A percentile compares a stretch with the other conserved stretches of the same genome.
Evolutionary conservation across 2,329 filamentous ascomycete genomes (phyloP).

Genomic region (Colletotrichum destructivum): DNA sequence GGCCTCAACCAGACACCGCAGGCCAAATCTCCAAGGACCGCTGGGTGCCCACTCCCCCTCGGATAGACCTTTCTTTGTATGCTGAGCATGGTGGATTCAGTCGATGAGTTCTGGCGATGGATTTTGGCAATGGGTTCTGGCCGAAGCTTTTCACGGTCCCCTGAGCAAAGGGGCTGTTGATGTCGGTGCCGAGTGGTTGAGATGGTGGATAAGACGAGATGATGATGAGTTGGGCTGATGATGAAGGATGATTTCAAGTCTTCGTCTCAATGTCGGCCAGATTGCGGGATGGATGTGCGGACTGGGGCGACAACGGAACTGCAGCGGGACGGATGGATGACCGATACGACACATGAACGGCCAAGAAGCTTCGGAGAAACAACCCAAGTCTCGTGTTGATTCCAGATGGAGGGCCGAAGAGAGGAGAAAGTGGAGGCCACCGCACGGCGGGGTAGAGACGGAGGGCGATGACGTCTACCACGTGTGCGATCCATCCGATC

Average conservation of each 20-base stretch:
- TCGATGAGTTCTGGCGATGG: not conserved
- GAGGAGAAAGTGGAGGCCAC: not conserved
- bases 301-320: not conserved
- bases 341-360: not conserved
- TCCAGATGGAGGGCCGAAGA: not conserved
- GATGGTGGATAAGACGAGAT: not conserved
- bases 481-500: not conserved
- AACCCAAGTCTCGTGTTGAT: not conserved
- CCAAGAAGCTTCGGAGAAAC: not conserved
- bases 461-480: not conserved
- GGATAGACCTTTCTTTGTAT: not conserved
- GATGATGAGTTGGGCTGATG: not conserved
- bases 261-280: conserved; percentile 30
- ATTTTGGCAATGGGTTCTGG: not conserved
- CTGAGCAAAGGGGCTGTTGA: not conserved
- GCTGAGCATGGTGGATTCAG: not conserved
- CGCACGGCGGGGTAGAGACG: not conserved
- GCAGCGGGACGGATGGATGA: not conserved
- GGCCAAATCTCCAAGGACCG: not conserved
- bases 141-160: not conserved
- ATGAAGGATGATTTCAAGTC: not conserved
- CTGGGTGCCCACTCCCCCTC: not conserved
- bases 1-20: not conserved
- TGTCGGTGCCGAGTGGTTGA: not conserved
- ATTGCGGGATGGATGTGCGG: conserved; percentile 7